phyloP scores from a whole-genome alignment of 2,329 filamentous ascomycete species.

The Elsinoe ampelina region DNA sequence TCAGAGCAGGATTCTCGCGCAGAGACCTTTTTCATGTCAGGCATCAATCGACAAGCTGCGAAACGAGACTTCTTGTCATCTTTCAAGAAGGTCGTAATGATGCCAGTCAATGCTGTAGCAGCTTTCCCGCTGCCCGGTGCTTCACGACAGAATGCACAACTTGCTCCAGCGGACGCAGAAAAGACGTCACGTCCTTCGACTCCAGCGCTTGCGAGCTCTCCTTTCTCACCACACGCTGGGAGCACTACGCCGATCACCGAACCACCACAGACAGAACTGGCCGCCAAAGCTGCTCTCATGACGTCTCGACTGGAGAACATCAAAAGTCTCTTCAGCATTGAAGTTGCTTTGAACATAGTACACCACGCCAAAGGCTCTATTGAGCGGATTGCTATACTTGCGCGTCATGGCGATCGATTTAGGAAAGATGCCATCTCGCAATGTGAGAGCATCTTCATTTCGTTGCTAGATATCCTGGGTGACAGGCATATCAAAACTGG shows the following conservation, averaged over 20 bases:
- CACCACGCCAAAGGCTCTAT: conserved; percentile 81
- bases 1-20: conserved; percentile 82
- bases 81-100: conserved; percentile 98
- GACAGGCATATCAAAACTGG: conserved; percentile 82
- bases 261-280: conserved; percentile 80
- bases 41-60: conserved; percentile 84
- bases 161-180: conserved; percentile 21
- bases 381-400: conserved; percentile 75
- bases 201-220: conserved; percentile 21
- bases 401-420: conserved; percentile 62
- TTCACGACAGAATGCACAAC: conserved; percentile 19
- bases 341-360: conserved; percentile 81
- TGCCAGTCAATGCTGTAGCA: conserved; percentile 86
- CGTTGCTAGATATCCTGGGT: conserved; percentile 73
- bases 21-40: conserved; percentile 93
- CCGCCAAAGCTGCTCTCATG: conserved; percentile 97
- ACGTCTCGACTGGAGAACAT: conserved; percentile 90
- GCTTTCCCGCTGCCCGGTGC: conserved; percentile 39
- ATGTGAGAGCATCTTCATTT: conserved; percentile 81
- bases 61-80: conserved; percentile 94
- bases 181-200: conserved; percentile 21
- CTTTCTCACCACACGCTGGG: conserved; percentile 19
- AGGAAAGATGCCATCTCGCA: conserved; percentile 79
- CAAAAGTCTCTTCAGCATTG: conserved; percentile 88
- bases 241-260: conserved; percentile 40